Base-by-base conservation (phyloP, 2,329 filamentous ascomycete species). In the Paecilomyces dactylethromorphus region DNA sequence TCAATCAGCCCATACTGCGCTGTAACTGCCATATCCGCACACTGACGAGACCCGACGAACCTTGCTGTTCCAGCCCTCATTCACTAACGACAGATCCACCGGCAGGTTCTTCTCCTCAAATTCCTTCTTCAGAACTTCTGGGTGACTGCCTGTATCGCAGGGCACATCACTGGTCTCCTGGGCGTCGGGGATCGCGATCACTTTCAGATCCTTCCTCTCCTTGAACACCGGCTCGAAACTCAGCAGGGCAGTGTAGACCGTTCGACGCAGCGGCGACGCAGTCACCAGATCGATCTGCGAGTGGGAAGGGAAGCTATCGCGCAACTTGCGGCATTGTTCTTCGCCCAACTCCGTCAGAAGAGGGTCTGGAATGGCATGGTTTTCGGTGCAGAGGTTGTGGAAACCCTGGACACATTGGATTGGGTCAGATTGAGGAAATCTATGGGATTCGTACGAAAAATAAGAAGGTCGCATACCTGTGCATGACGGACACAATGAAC, bases 251-350 rank as follows among this genome's bases (percentile, higher is more conserved):
- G 92, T 96, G 74, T 90, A 85, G 53, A 96, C 80, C 1, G 92
- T 95, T 62, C 92, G 86, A 55, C 88, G 87, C 64, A 96, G 82
- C 5, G 92, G 91, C 0, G 90, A 94, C 45, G 91, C 86, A 22
- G 92, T 82, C 12, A 96, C 81, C 65, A 89, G 81, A 3, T 88
- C 87, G 68, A 94, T 78, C 45, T 81, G 74, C 62, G 79, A 76
- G 70, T 89, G 87, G 73, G 83, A 74, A 10, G 88, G 84, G 71
- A 95, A 96, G 54, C 62, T 66, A 31, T 78, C 69, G 66, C 82
- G 75, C 49, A 96, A 85, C 15, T 75, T 71, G 26, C 74, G 77
- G 77, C 91, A 95, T 81, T 97, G 91, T 62, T 85, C 68, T 70
- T 87, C 81, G 66, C 92, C 92, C n/a, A 87, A 80, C 0, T 84